These are phyloP conservation scores for Arabidopsis suecica DNA, from an alignment of 345 rosid species.

Conservation along the genomic window DNA sequence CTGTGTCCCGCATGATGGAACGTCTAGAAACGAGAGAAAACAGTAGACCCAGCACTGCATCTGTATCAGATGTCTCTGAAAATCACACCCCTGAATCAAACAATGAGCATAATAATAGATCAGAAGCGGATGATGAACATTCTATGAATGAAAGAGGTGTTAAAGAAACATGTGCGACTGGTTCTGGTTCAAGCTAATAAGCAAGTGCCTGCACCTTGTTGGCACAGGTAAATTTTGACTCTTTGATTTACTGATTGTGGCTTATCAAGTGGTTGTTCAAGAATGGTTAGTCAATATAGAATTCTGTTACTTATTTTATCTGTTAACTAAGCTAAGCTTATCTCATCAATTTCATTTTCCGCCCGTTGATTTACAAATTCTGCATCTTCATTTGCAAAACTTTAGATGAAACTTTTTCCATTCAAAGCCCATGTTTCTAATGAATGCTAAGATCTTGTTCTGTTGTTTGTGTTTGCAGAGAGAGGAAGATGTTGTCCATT, in stretches of 20 bases:
- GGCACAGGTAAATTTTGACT: constrained; percentile 39
- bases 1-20: constrained; percentile 89
- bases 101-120: constrained; percentile 37
- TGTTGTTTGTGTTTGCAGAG: constrained; percentile 30
- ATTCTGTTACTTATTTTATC: neutral
- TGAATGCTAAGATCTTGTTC: constrained; percentile 24
- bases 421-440: neutral
- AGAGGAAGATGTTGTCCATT: constrained; percentile 27
- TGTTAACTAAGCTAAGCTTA: neutral
- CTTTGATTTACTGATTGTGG: constrained; percentile 16
- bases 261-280: constrained; percentile 10
- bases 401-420: neutral
- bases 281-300: neutral
- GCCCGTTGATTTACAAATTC: neutral
- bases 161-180: constrained; percentile 53
- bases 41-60: constrained; percentile 49
- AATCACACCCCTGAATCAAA: constrained; percentile 50
- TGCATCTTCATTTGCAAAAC: neutral
- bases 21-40: constrained; percentile 66
- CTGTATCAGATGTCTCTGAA: constrained; percentile 55
- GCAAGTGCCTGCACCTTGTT: constrained; percentile 25
- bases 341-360: neutral
- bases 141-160: constrained; percentile 44
- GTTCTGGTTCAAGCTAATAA: constrained; percentile 60
- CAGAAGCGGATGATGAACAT: constrained; percentile 46